Conservation (phyloP, 495 filamentous ascomycete genomes). For the Hypoxylon cercidicola region DNA sequence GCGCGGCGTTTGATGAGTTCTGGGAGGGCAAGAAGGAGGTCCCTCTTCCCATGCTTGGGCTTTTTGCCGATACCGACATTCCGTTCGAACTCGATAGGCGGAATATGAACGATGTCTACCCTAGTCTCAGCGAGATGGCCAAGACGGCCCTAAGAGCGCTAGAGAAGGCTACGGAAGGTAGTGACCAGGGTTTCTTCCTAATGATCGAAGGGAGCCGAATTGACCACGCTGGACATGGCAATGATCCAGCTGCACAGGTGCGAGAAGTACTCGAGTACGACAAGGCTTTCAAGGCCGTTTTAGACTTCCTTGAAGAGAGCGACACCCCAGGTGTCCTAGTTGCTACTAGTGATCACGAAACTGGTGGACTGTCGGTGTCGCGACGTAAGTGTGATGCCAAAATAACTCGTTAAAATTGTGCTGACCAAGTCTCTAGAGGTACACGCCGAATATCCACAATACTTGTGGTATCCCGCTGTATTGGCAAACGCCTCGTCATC, state of each 20-base stretch:
- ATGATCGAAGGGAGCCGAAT: slow-evolving; percentile 98
- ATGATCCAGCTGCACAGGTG: slow-evolving; percentile 95
- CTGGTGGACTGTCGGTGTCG: slow-evolving; percentile 84
- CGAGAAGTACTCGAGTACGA: slow-evolving; percentile 95
- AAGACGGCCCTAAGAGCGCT: slow-evolving; percentile 80
- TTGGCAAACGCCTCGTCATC: slow-evolving; percentile 85
- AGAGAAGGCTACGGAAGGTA: slow-evolving; percentile 82
- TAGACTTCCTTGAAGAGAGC: slow-evolving; percentile 84
- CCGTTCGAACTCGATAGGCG: slow-evolving; percentile 93
- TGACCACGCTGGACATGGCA: slow-evolving; percentile 94
- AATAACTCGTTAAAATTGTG: not conserved
- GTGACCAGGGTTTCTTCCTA: slow-evolving; percentile 94
- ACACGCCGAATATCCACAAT: slow-evolving; percentile 60
- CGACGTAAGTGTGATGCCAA: slow-evolving; percentile 64
- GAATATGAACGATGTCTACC: slow-evolving; percentile 80
- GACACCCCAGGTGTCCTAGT: slow-evolving; percentile 82
- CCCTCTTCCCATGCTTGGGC: slow-evolving; percentile 84
- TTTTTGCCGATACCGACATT: slow-evolving; percentile 85
- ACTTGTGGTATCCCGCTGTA: slow-evolving; percentile 86
- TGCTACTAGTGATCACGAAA: slow-evolving; percentile 93
- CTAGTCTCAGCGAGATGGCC: slow-evolving; percentile 92
- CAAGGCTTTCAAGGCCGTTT: slow-evolving; percentile 79
- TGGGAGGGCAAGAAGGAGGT: slow-evolving; percentile 70
- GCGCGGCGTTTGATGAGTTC: slow-evolving; percentile 81
- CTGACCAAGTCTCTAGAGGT: slow-evolving; percentile 45